Percentiles rank a stretch among this genome's conserved stretches.
Conservation (phyloP, 306 rosid species). For the Cucurbita maxima region DNA sequence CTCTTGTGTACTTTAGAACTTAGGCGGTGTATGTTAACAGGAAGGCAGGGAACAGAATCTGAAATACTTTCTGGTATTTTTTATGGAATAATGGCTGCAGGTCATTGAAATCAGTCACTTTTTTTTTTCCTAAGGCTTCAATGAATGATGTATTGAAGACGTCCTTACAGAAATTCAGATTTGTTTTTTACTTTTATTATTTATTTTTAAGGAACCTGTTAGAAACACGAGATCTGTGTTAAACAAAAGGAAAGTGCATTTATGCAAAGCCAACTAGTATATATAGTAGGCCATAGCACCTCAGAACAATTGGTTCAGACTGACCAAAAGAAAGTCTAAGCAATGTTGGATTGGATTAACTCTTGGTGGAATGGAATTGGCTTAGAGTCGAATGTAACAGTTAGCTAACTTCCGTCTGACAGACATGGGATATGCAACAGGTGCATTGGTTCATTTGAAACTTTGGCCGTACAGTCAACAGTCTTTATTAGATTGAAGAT, state of each 20-base stretch:
- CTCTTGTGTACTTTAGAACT: not conserved
- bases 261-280: not conserved
- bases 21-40: not conserved
- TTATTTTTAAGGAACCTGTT: not conserved
- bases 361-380: not conserved
- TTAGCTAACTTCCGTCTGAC: not conserved
- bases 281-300: not conserved
- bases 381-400: not conserved
- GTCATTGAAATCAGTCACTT: not conserved
- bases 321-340: not conserved
- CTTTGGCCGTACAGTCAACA: not conserved
- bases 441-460: not conserved
- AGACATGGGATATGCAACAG: not conserved
- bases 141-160: not conserved
- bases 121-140: not conserved
- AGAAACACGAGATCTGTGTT: not conserved
- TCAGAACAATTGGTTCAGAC: not conserved
- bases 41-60: not conserved
- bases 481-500: not conserved
- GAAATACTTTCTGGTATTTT: not conserved
- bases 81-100: not conserved
- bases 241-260: not conserved
- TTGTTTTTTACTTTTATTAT: not conserved
- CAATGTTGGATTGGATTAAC: not conserved
- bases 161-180: not conserved